Percentiles rank a stretch among this genome's conserved stretches.
phyloP scores from a whole-genome alignment of 805 yeast genomes.

The Lachancea waltii region DNA sequence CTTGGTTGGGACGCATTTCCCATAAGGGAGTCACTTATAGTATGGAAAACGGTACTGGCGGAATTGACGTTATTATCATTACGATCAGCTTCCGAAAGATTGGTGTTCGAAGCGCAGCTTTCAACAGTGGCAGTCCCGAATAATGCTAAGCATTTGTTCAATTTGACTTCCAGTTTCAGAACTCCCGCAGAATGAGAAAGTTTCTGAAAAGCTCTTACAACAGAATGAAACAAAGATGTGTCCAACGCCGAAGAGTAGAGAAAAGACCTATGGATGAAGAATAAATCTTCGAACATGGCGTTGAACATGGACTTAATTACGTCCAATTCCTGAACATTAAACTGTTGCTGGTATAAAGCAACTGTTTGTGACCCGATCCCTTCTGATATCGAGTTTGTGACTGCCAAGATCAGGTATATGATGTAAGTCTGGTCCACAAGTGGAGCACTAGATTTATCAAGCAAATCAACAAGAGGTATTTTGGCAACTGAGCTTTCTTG shows the following conservation, averaged over 20 bases:
- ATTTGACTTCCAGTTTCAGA: constrained; percentile 45
- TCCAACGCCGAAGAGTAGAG: constrained; percentile 60
- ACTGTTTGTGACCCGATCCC: constrained; percentile 55
- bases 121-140: constrained; percentile 42
- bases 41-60: constrained; percentile 14
- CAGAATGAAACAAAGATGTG: constrained; percentile 56
- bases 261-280: constrained; percentile 43
- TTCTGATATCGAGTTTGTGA: constrained; percentile 54
- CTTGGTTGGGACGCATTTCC: constrained; percentile 8
- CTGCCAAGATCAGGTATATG: constrained; percentile 48
- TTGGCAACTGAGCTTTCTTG: constrained; percentile 41
- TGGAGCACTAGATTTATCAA: constrained; percentile 81
- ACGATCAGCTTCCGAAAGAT: constrained; percentile 30
- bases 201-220: constrained; percentile 71
- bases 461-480: constrained; percentile 58
- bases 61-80: constrained; percentile 1
- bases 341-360: constrained; percentile 32
- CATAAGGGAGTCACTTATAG: constrained; percentile 21
- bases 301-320: constrained; percentile 26
- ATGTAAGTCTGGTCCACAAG: constrained; percentile 55
- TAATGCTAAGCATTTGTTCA: constrained; percentile 52
- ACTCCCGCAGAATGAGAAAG: constrained; percentile 79
- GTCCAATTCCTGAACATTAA: constrained; percentile 7
- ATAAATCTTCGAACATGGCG: constrained; percentile 36
- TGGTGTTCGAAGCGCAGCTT: constrained; percentile 41